These are phyloP conservation scores for Podochytrium sp. DNA, from an alignment of 192 early-diverging fungal species.

Conservation along the genomic window DNA sequence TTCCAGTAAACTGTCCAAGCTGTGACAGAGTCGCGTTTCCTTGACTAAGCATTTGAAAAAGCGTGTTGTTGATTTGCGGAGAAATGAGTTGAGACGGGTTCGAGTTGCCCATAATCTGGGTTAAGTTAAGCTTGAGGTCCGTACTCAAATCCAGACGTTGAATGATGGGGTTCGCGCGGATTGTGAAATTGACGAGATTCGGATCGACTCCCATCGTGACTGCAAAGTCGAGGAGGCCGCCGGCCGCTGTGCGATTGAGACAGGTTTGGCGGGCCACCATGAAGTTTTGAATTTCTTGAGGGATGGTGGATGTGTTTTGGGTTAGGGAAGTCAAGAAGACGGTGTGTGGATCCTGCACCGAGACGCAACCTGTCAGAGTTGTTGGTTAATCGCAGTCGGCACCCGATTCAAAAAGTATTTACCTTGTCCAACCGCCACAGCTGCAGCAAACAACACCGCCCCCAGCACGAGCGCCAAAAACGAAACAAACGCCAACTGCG, in stretches of 20 bases:
- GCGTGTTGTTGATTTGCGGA: too few species aligned
- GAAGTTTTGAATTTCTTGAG: conserved; percentile 7
- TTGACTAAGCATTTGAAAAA: too few species aligned
- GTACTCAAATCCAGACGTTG: neutral
- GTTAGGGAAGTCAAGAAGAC: conserved; percentile 2
- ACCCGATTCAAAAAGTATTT: neutral
- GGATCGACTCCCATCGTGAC: neutral
- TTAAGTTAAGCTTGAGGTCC: neutral
- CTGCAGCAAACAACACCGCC: neutral
- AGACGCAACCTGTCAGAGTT: neutral
- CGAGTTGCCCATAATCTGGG: neutral
- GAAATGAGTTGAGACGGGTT: too few species aligned
- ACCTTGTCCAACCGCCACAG: neutral
- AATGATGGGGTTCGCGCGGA: neutral
- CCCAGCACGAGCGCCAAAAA: neutral
- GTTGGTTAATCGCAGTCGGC: neutral
- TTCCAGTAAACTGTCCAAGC: too few species aligned
- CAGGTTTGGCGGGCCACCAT: conserved; percentile 9
- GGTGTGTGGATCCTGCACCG: neutral
- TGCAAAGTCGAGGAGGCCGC: neutral
- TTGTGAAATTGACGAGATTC: neutral
- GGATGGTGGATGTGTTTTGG: neutral
- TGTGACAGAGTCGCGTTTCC: too few species aligned
- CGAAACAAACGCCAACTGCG: neutral
- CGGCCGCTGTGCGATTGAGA: neutral